A percentile compares a stretch with the other conserved stretches of the same genome.
phyloP scores from a whole-genome alignment of 2,329 filamentous ascomycete genomes.

The Arthrobotrys sinensis region DNA sequence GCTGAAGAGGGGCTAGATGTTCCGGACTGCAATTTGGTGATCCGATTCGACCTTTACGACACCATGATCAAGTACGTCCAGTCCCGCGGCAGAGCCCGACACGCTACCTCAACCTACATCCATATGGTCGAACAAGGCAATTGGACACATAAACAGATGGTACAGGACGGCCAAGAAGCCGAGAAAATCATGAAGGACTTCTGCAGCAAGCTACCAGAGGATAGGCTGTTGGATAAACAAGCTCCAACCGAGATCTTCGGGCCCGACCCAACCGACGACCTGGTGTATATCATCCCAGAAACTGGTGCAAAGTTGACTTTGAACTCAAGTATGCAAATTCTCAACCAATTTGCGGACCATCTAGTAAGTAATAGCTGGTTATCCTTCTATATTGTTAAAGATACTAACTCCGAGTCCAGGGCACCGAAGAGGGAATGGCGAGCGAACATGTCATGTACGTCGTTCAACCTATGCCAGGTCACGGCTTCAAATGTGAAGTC shows the following conservation, averaged over 20 bases:
- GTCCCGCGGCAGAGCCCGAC: conserved; percentile 87
- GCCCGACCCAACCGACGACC: conserved; percentile 35
- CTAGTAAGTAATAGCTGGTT: conserved; percentile 69
- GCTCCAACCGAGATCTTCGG: conserved; percentile 31
- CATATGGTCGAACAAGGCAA: conserved; percentile 86
- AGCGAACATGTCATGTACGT: conserved; percentile 47
- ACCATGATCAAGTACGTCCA: conserved; percentile 97
- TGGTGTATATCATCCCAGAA: conserved; percentile 73
- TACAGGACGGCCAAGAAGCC: conserved; percentile 75
- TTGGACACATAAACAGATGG: conserved; percentile 72
- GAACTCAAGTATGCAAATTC: conserved; percentile 75
- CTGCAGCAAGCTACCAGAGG: conserved; percentile 80
- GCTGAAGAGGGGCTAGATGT: conserved; percentile 80
- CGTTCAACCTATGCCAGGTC: conserved; percentile 34
- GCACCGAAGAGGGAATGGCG: conserved; percentile 36
- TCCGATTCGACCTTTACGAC: conserved; percentile 86
- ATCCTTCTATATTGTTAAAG: background rate
- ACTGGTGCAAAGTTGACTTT: conserved; percentile 82
- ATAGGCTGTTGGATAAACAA: conserved; percentile 75
- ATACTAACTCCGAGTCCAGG: conserved; percentile 18
- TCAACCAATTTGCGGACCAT: conserved; percentile 81
- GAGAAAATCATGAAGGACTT: conserved; percentile 80
- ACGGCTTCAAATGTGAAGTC: conserved; percentile 81
- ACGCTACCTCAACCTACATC: conserved; percentile 81
- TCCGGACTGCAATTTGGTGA: conserved; percentile 75